Base-by-base conservation (phyloP, 2,329 filamentous ascomycete genomes). In the Fusarium coffeatum region DNA sequence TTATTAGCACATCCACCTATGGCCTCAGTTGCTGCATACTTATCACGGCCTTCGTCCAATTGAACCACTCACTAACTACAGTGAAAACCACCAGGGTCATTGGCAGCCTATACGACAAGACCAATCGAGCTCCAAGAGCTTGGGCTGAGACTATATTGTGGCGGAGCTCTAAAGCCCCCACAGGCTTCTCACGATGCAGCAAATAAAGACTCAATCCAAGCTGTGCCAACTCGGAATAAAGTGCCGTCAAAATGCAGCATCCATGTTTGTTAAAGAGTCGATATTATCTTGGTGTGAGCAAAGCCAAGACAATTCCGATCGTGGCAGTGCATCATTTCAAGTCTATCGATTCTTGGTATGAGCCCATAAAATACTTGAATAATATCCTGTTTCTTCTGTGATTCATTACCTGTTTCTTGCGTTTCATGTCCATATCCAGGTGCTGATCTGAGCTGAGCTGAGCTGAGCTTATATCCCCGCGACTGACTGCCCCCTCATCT, bases 111-210 rank as follows among this genome's bases (percentile, higher is more conserved):
- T 55, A 68, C 40, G 45, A 47, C 11, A 45, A 41, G 32, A 28
- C 49, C 54, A 58, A 64, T 48, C 56, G 45, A 45, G 27, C 18
- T 25, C 47, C 54, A 55, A 59, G 54, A 65, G 58, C 66, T 56
- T 53, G 51, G 45, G n/a, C 62, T 47, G 6, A 28, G 15, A 46
- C 32, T 53, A 30, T 20, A 45, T 43, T 55, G 71, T 72, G 68
- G 67, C 71, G 67, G 69, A 70, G 73, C 69, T 57, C 47, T 9
- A 30, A 51, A 27, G 51, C 56, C 61, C 65, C 72, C 70, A 74
- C 71, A 49, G 45, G 54, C 28, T 55, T 4, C 32, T 59, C 62
- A 72, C 68, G 58, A 64, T 22, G 47, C 32, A 73, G 30, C 53
- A 55, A 62, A 61, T 66, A 64, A 68, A 20, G 49, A 9, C 23